A percentile compares a stretch with the other conserved stretches of the same genome.
Conservation (phyloP, 2,329 filamentous ascomycete species). For the Aspergillus cejpii region DNA sequence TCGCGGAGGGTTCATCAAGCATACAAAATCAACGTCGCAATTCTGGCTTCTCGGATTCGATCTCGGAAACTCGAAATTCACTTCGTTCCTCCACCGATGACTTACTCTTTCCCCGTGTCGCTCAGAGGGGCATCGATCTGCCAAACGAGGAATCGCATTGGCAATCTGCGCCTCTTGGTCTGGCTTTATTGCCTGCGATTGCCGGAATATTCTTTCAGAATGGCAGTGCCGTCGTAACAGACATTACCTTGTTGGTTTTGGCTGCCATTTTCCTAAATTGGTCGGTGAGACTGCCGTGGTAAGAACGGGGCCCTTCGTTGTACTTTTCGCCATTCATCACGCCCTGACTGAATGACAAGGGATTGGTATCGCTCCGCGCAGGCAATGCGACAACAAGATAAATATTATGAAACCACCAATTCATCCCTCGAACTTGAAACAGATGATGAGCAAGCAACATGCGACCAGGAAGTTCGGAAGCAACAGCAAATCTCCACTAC, state of each 20-base stretch:
- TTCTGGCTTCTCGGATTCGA: constrained; percentile 70
- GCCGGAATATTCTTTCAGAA: constrained; percentile 78
- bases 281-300: constrained; percentile 88
- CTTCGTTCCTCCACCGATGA: constrained; percentile 63
- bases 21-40: constrained; percentile 55
- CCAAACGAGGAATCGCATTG: constrained; percentile 58
- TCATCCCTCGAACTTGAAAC: constrained; percentile 23
- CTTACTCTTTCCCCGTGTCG: constrained; percentile 55
- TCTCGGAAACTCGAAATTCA: constrained; percentile 59
- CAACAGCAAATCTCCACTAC: constrained; percentile 11
- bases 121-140: constrained; percentile 29
- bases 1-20: constrained; percentile 28
- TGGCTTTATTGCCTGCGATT: constrained; percentile 80
- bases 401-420: constrained; percentile 17
- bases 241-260: constrained; percentile 71
- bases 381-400: constrained; percentile 48
- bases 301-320: constrained; percentile 27
- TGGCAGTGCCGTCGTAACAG: constrained; percentile 75
- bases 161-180: constrained; percentile 72
- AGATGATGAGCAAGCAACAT: constrained; percentile 16
- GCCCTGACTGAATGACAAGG: constrained; percentile 38
- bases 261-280: constrained; percentile 85
- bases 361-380: constrained; percentile 70
- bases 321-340: not conserved
- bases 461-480: constrained; percentile 8